phyloP scores from a whole-genome alignment of 139 green algal species.

The Chlorella sp. region DNA sequence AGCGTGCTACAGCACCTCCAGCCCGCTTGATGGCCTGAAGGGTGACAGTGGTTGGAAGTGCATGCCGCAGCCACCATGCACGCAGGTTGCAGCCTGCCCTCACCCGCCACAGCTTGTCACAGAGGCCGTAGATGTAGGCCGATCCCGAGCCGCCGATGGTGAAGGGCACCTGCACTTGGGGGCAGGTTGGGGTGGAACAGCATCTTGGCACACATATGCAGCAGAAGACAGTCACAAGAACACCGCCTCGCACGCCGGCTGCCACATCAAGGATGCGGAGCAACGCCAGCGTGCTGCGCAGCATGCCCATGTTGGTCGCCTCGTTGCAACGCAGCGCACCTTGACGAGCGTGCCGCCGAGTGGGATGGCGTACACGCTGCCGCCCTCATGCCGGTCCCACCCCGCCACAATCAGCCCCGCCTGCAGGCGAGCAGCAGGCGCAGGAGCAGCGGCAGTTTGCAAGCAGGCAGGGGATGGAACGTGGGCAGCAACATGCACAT shows the following conservation, averaged over 20 bases:
- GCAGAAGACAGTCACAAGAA: too few relatives aligned
- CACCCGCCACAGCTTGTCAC: constrained; percentile 80
- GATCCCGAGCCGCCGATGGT: constrained; percentile 87
- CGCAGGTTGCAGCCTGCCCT: not conserved
- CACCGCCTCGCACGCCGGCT: too few relatives aligned
- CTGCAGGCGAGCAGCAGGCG: constrained; percentile 15
- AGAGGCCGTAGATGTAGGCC: constrained; percentile 90
- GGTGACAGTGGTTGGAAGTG: too few relatives aligned
- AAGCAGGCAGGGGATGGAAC: too few relatives aligned
- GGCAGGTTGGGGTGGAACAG: not conserved
- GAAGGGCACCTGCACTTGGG: constrained; percentile 64
- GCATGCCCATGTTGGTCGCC: not conserved
- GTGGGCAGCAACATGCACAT: too few relatives aligned
- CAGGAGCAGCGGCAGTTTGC: not conserved
- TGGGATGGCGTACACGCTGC: constrained; percentile 82
- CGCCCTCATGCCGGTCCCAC: constrained; percentile 75
- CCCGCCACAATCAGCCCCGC: constrained; percentile 85
- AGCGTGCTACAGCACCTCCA: too few relatives aligned
- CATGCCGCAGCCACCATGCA: not conserved
- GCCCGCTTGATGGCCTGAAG: too few relatives aligned
- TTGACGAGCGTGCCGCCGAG: constrained; percentile 87
- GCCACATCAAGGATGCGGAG: too few relatives aligned
- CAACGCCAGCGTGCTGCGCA: too few relatives aligned
- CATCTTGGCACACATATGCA: too few relatives aligned
- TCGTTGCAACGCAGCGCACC: constrained; percentile 3